Evolutionary conservation across 1,284 basidiomycete species (phyloP).

Genomic region (Ustilago hordei): DNA sequence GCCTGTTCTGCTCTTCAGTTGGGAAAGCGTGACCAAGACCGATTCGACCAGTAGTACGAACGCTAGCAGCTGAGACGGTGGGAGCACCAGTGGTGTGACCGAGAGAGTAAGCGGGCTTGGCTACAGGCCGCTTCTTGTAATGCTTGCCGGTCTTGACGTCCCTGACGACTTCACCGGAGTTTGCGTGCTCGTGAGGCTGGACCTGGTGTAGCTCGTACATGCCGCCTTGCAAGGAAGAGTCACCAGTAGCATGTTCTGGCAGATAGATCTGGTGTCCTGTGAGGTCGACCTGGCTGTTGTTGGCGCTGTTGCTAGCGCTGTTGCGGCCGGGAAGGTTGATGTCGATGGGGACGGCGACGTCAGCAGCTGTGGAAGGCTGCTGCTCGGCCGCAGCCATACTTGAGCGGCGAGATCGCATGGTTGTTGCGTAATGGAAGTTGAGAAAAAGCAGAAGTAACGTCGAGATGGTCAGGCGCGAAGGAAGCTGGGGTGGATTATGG

Average conservation of each 20-base stretch:
- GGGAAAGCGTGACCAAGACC: slow-evolving; percentile 50
- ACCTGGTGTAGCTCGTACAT: slow-evolving; percentile 39
- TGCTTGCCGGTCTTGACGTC: slow-evolving; percentile 57
- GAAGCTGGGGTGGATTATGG: neutral
- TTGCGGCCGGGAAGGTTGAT: slow-evolving; percentile 24
- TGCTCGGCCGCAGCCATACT: slow-evolving; percentile 13
- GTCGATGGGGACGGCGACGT: slow-evolving; percentile 43
- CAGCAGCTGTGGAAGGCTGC: slow-evolving; percentile 23
- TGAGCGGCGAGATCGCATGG: slow-evolving; percentile 35
- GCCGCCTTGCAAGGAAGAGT: slow-evolving; percentile 12
- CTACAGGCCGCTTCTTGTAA: slow-evolving; percentile 45
- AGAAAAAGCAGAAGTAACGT: neutral
- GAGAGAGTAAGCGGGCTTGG: slow-evolving; percentile 43
- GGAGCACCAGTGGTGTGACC: slow-evolving; percentile 49
- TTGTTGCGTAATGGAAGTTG: neutral
- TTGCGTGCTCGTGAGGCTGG: slow-evolving; percentile 25
- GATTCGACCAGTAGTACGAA: slow-evolving; percentile 33
- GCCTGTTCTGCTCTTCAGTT: slow-evolving; percentile 40
- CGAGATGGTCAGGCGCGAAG: neutral
- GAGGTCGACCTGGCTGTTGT: slow-evolving; percentile 39
- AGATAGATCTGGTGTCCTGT: slow-evolving; percentile 47
- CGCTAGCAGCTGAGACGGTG: slow-evolving; percentile 8
- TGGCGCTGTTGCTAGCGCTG: slow-evolving; percentile 30
- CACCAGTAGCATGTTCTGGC: slow-evolving; percentile 6
- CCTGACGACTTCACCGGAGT: slow-evolving; percentile 39